Conservation (phyloP, 805 yeast genomes). For the Sungouiozyma intestinalis region DNA sequence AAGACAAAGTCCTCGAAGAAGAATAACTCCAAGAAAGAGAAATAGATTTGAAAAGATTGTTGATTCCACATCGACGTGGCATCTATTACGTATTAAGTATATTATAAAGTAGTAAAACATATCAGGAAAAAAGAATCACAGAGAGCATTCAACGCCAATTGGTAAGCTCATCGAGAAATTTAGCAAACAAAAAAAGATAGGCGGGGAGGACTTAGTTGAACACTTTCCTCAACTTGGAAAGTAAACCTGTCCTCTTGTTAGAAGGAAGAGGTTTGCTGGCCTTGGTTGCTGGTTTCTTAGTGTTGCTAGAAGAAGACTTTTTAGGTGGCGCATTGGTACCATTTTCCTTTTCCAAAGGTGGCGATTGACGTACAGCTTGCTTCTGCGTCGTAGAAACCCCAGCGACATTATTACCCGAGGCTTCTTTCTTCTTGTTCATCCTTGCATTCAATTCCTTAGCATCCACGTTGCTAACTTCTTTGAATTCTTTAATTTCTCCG, state of each 20-base stretch:
- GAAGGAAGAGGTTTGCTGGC: constrained; percentile 3
- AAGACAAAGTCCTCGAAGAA: constrained; percentile 1
- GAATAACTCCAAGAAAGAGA: constrained; percentile 4
- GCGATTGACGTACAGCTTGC: background rate
- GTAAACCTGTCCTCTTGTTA: constrained; percentile 16
- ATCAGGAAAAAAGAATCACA: no score
- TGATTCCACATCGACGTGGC: no score
- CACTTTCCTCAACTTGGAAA: constrained; percentile 16
- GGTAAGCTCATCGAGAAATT: no score
- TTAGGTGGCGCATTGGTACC: background rate
- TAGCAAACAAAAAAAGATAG: no score
- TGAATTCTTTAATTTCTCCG: constrained; percentile 55
- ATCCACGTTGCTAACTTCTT: constrained; percentile 44
- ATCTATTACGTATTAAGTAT: background rate
- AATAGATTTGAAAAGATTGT: no score
- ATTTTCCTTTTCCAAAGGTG: background rate
- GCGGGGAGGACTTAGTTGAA: constrained; percentile 7
- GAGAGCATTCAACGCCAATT: no score
- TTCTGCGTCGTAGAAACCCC: background rate
- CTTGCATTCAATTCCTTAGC: constrained; percentile 48
- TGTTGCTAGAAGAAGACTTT: constrained; percentile 1
- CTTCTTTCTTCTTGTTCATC: constrained; percentile 17
- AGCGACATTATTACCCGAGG: constrained; percentile 3
- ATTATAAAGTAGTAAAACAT: no score
- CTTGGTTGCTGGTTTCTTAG: constrained; percentile 5